Evolutionary conservation across 2,329 filamentous ascomycete species (phyloP).

Genomic region (Penicillium oxalicum): DNA sequence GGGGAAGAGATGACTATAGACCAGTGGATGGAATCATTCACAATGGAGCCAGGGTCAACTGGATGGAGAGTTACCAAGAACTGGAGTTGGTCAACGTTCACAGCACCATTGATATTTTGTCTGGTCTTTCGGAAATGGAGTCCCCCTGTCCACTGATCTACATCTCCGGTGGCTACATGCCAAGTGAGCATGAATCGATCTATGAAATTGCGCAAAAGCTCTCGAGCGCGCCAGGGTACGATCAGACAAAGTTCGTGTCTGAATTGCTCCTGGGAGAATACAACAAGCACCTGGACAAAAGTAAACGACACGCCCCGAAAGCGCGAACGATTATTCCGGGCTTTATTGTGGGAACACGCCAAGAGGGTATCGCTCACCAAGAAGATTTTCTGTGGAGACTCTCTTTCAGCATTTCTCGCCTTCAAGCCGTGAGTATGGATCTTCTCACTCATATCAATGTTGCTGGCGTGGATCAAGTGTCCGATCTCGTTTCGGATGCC

Average conservation of each 20-base stretch:
- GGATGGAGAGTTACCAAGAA: conserved; percentile 4
- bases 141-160: conserved; percentile 2
- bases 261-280: conserved; percentile 3
- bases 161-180: conserved; percentile 6
- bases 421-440: background rate
- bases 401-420: conserved; percentile 2
- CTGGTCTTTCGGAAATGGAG: background rate
- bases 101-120: conserved; percentile 6
- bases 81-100: conserved; percentile 7
- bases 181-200: background rate
- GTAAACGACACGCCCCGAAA: background rate
- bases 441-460: conserved; percentile 5
- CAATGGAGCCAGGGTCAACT: conserved; percentile 7
- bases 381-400: conserved; percentile 10
- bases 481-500: conserved; percentile 1
- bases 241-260: conserved; percentile 9
- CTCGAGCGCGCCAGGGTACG: conserved; percentile 3
- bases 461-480: conserved; percentile 9
- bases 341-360: conserved; percentile 6
- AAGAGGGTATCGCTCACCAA: conserved; percentile 6
- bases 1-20: background rate
- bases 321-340: conserved; percentile 5
- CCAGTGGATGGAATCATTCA: conserved; percentile 6
- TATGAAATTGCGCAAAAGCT: conserved; percentile 2
- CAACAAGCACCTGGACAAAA: background rate